phyloP scores from a whole-genome alignment of 225 moss, liverwort and hornwort species.

The Ulota crispa region DNA sequence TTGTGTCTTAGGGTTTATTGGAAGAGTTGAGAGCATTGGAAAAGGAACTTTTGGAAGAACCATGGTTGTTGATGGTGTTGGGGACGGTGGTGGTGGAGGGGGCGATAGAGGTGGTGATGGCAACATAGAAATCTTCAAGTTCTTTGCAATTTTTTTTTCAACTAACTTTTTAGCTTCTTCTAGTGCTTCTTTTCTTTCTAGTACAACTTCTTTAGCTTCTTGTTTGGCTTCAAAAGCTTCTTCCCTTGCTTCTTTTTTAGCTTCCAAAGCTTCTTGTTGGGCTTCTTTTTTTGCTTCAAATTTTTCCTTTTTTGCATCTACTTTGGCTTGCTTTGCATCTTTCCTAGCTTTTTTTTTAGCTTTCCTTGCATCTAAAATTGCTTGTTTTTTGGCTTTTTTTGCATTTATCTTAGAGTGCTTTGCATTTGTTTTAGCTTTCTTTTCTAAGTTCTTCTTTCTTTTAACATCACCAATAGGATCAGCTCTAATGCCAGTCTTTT shows the following conservation, averaged over 20 bases:
- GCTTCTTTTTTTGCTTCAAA: background rate
- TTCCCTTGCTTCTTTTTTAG: background rate
- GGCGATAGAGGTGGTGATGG: background rate
- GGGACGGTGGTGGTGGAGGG: conserved; percentile 15
- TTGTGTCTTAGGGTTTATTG: background rate
- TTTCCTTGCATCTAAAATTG: background rate
- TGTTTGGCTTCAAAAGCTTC: background rate
- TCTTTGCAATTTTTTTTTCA: background rate
- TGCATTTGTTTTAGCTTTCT: background rate
- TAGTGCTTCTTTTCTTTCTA: background rate
- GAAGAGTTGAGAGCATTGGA: background rate
- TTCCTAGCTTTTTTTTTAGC: background rate
- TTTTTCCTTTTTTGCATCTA: background rate
- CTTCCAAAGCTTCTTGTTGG: background rate
- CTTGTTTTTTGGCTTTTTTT: background rate
- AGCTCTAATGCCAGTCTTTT: background rate
- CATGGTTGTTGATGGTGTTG: background rate
- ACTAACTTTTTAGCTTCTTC: background rate
- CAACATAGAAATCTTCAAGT: background rate
- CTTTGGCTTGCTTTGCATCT: background rate
- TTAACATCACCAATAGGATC: conserved; percentile 17
- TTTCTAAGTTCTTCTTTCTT: background rate
- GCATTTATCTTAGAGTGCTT: background rate
- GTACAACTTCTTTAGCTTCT: background rate
- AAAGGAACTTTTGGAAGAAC: accelerated